Conservation (phyloP, 148 eudicot genomes). For the Gaultheria prostrata region DNA sequence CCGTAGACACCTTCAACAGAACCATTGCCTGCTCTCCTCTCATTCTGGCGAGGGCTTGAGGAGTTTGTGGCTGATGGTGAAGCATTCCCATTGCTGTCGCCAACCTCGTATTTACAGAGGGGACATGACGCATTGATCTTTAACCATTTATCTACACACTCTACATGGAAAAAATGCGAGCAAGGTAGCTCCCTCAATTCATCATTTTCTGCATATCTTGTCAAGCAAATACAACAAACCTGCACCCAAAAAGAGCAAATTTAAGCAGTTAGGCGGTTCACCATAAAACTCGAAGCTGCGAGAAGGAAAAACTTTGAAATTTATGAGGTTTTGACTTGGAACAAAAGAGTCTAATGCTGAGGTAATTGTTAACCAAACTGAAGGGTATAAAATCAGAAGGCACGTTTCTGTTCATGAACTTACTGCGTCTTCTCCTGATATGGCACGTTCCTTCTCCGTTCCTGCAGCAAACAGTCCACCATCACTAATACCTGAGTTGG, state of each 20-base stretch:
- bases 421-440: conserved; percentile 45
- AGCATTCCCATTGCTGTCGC: conserved; percentile 18
- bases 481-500: conserved; percentile 21
- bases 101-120: conserved; percentile 39
- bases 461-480: conserved; percentile 23
- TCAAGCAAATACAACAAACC: conserved; percentile 51
- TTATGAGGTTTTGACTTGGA: background rate
- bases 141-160: conserved; percentile 47
- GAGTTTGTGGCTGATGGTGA: background rate
- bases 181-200: conserved; percentile 47
- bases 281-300: background rate
- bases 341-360: background rate
- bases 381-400: background rate
- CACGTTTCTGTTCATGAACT: conserved; percentile 19
- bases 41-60: conserved; percentile 1
- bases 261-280: background rate
- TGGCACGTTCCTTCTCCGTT: conserved; percentile 27
- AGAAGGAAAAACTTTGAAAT: background rate
- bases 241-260: conserved; percentile 9
- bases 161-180: conserved; percentile 36
- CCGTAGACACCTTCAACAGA: background rate
- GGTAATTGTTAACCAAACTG: background rate
- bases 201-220: conserved; percentile 35
- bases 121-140: conserved; percentile 47
- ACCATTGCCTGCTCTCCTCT: background rate